Base-by-base conservation (phyloP, 805 yeast genomes). In the Wickerhamomyces ciferrii region DNA sequence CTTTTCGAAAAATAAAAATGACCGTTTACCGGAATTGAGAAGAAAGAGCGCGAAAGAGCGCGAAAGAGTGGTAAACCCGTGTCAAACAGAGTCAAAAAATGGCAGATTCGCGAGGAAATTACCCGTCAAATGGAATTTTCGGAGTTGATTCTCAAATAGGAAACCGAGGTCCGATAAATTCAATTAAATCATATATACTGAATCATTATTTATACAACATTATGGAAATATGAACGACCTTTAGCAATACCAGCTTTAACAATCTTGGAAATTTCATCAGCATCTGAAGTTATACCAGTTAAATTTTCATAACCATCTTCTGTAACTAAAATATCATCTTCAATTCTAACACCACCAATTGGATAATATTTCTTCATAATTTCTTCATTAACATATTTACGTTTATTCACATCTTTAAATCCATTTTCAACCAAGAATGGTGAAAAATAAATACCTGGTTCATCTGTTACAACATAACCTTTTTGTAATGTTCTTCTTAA, bases 311-410 rank as follows among this genome's bases (percentile, higher is more conserved):
- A 80, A 0, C 98, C 98, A 45, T 68, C 69, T 42, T 74, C 73
- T 1, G 96, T 87, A 27, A 92, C 84, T 40, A 88, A 68, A 38
- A 94, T 76, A 60, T 92, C 97, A 62, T 92, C 99, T 66, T 92
- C 99, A 47, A 92, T 89, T 65, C 99, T 80, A 6, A 92, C 97
- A 40, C 99, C 99, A n/a, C 99, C 99, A 47, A 94, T 79, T 54
- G 84, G 78, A 84, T 85, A 79, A 66, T 90, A 92, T 58, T 79
- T 82, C 46, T 87, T 81, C 50, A 92, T 70, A 7, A 85, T 81
- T 0, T 78, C 81, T 52, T 66, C 62, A 57, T 89, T 74, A 47
- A 92, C 83, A 45, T 53, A 57, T 41, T 67, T 61, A 2, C 53
- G 52, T 39, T 66, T 65, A 15, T 61, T 56, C 4, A 61, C 58